Conservation (phyloP, 2,329 filamentous ascomycete genomes). For the Cladosporium austrohemisphaericum region DNA sequence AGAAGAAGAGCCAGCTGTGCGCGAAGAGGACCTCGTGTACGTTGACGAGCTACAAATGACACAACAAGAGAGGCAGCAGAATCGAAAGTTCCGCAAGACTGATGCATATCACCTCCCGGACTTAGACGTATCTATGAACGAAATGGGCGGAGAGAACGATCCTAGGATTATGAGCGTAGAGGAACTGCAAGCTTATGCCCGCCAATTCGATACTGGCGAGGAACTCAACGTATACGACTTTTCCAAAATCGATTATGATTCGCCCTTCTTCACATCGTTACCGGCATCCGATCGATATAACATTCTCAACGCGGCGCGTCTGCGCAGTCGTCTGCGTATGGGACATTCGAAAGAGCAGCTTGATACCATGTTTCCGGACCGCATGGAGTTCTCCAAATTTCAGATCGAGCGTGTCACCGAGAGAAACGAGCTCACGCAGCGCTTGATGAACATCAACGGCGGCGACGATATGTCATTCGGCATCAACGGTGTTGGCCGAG, state of each 20-base stretch:
- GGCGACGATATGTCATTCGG: conserved; percentile 66
- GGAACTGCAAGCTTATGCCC: conserved; percentile 88
- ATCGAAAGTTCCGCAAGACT: conserved; percentile 78
- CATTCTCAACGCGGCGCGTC: conserved; percentile 86
- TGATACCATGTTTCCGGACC: conserved; percentile 92
- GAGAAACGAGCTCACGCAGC: conserved; percentile 88
- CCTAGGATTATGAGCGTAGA: conserved; percentile 94
- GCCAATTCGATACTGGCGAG: conserved; percentile 86
- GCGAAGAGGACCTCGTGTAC: conserved; percentile 77
- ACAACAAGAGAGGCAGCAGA: conserved; percentile 67
- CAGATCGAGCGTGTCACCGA: conserved; percentile 93
- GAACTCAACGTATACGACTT: conserved; percentile 89
- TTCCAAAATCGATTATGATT: conserved; percentile 96
- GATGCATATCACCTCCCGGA: conserved; percentile 95
- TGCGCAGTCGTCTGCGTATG: conserved; percentile 88
- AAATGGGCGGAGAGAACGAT: conserved; percentile 87
- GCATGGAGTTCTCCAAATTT: conserved; percentile 95
- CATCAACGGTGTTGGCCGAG: conserved; percentile 56
- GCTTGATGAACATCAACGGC: conserved; percentile 89
- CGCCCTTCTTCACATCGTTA: conserved; percentile 88
- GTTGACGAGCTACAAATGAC: conserved; percentile 85
- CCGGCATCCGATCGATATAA: conserved; percentile 92
- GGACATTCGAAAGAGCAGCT: conserved; percentile 94
- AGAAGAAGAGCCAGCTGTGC: conserved; percentile 59
- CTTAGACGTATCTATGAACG: conserved; percentile 69